Evolutionary conservation across 257 asterid genomes (phyloP).

Genomic region (Solanum piurae): DNA sequence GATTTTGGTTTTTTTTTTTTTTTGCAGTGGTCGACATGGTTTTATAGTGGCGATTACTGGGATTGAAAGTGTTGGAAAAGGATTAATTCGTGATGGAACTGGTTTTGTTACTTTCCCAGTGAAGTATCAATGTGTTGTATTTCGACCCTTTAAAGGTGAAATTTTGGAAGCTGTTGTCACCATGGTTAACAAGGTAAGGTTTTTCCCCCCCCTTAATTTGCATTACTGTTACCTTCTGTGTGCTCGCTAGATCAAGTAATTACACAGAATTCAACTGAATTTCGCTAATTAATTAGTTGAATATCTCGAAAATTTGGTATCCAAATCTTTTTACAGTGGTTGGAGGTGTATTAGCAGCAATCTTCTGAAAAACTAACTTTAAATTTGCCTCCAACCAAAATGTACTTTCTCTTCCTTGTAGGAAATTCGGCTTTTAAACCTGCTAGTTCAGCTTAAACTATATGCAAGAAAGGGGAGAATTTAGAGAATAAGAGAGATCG

Average conservation of each 20-base stretch:
- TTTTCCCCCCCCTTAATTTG: not conserved
- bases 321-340: not conserved
- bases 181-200: slow-evolving; percentile 74
- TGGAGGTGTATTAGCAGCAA: not conserved
- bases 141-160: slow-evolving; percentile 95
- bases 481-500: not conserved
- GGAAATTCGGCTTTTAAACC: not conserved
- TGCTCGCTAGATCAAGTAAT: not conserved
- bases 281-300: not conserved
- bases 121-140: slow-evolving; percentile 87
- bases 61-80: slow-evolving; percentile 82
- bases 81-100: slow-evolving; percentile 88
- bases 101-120: slow-evolving; percentile 91
- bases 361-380: not conserved
- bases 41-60: slow-evolving; percentile 94
- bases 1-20: not conserved
- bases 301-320: not conserved
- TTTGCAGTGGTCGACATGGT: slow-evolving; percentile 82
- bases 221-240: not conserved
- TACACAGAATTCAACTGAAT: not conserved
- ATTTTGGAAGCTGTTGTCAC: slow-evolving; percentile 87
- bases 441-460: not conserved
- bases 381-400: not conserved
- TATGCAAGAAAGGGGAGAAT: not conserved
- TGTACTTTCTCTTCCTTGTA: not conserved